Evolutionary conservation across 2,329 filamentous ascomycete species (phyloP).

Genomic region (Didymella sp.): DNA sequence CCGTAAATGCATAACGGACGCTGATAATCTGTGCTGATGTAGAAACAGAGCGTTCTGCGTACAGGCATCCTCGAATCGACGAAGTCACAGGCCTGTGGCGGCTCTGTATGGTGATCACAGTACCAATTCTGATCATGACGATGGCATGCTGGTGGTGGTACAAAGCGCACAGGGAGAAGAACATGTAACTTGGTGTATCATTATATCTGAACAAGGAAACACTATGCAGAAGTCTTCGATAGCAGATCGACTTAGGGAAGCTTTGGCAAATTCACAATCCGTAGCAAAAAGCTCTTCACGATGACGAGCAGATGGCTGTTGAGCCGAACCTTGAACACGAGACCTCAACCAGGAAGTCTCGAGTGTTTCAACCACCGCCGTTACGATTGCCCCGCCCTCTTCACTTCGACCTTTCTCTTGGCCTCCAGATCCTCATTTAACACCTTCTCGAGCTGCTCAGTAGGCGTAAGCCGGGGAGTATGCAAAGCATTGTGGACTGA

Average conservation of each 20-base stretch:
- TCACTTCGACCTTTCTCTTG: not conserved
- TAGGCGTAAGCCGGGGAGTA: not conserved
- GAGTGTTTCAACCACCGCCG: not conserved
- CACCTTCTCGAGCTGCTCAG: not conserved
- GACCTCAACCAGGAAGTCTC: too few species aligned
- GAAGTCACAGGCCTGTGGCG: not conserved
- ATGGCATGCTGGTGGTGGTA: not conserved
- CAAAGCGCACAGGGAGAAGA: not conserved
- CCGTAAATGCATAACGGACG: constrained; percentile 10
- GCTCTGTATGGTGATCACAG: not conserved
- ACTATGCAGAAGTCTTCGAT: not conserved
- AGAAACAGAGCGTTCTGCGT: not conserved
- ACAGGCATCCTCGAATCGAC: not conserved
- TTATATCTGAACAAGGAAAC: not conserved
- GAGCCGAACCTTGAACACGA: too few species aligned
- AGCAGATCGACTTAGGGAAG: not conserved
- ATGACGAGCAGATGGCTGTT: not conserved
- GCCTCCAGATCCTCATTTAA: not conserved
- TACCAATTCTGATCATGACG: not conserved
- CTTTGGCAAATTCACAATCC: not conserved
- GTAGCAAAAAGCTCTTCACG: not conserved
- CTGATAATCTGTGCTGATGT: too few species aligned
- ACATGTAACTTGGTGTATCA: not conserved
- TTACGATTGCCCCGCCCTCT: not conserved
- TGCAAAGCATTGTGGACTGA: not conserved